phyloP scores from a whole-genome alignment of 1,284 basidiomycete genomes.

The Wallemia mellicola region DNA sequence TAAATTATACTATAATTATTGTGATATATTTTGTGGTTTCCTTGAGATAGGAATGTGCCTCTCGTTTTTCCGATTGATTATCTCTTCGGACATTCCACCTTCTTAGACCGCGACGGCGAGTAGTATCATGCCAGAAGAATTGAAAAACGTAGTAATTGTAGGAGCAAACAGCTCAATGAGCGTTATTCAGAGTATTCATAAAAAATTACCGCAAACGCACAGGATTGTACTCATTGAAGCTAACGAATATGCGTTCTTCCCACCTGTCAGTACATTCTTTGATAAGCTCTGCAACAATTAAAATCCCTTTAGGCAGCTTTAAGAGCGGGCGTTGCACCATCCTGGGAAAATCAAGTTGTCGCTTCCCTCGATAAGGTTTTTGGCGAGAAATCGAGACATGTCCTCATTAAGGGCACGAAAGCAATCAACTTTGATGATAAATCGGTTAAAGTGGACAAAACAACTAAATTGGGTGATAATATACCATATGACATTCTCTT shows the following conservation, averaged over 20 bases:
- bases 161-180: not conserved
- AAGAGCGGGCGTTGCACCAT: not conserved
- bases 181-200: not conserved
- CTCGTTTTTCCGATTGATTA: too few species aligned
- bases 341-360: not conserved
- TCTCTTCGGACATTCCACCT: too few species aligned
- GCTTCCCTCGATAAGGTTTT: not conserved
- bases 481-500: not conserved
- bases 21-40: too few species aligned
- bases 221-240: not conserved
- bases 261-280: not conserved
- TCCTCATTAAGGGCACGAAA: not conserved
- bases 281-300: not conserved
- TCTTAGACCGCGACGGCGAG: too few species aligned
- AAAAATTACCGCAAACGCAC: not conserved
- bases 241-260: not conserved
- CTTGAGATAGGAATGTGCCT: too few species aligned
- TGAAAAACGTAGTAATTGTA: not conserved
- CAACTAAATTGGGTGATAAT: not conserved
- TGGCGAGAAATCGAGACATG: not conserved
- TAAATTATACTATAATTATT: too few species aligned
- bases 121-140: not conserved
- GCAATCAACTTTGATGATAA: not conserved
- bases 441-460: not conserved
- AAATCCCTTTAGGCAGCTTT: not conserved